A percentile compares a stretch with the other conserved stretches of the same genome.
These are phyloP conservation scores for Starmerella cellae DNA, from an alignment of 805 yeast genomes.

Conservation along the genomic window DNA sequence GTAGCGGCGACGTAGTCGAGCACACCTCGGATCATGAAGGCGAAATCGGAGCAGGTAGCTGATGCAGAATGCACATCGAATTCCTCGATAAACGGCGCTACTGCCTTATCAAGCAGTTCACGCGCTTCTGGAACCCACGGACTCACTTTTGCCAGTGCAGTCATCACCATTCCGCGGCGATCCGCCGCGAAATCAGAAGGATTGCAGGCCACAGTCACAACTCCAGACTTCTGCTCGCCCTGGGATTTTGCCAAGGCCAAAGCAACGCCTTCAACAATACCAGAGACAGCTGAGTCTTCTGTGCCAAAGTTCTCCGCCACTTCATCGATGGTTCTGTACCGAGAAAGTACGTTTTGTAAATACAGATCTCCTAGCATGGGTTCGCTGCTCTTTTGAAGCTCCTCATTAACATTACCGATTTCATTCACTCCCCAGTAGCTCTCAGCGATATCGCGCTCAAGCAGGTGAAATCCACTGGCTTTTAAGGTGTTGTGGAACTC, in stretches of 20 bases:
- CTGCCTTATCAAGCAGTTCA: conserved; percentile 1
- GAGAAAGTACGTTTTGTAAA: conserved; percentile 27
- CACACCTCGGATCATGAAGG: conserved; percentile 27
- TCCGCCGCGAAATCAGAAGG: too few relatives aligned
- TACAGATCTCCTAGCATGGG: conserved; percentile 23
- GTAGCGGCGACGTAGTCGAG: conserved; percentile 27
- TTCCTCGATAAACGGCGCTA: not conserved
- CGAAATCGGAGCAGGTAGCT: conserved; percentile 28
- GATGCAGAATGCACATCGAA: not conserved
- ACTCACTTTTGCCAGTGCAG: conserved; percentile 24
- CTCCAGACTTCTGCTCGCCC: too few relatives aligned
- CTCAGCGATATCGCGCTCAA: conserved; percentile 28
- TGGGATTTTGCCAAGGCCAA: not conserved
- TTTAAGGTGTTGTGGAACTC: conserved; percentile 26
- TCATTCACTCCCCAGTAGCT: conserved; percentile 28
- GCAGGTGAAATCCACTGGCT: conserved; percentile 14
- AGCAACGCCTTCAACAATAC: conserved; percentile 8
- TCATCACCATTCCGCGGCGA: conserved; percentile 22
- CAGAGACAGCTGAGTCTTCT: conserved; percentile 5
- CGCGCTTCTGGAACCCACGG: conserved; percentile 6
- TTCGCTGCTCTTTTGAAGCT: not conserved
- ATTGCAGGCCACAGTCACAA: too few relatives aligned
- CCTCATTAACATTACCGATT: conserved; percentile 28
- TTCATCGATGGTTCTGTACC: conserved; percentile 18
- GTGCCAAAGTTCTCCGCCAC: conserved; percentile 28